These are phyloP conservation scores for Boletus speciosus DNA, from an alignment of 768 basidiomycete genomes.

Conservation along the genomic window DNA sequence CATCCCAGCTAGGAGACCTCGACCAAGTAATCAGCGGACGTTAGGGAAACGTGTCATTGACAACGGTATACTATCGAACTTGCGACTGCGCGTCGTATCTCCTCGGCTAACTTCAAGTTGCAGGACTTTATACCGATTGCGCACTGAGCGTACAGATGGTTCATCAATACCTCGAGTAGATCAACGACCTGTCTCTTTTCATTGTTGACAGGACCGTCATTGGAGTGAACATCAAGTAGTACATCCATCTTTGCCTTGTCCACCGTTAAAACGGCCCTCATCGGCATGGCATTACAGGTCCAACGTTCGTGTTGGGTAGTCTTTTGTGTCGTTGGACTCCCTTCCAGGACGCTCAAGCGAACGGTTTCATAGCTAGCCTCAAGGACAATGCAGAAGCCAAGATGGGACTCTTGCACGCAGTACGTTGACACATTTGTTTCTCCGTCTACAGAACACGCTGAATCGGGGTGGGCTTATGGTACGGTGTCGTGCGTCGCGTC, in stretches of 20 bases:
- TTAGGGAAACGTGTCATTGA: too few species aligned
- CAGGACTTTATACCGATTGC: too few species aligned
- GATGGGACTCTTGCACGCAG: slow-evolving; percentile 41
- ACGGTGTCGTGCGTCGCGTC: background rate
- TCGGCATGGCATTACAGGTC: slow-evolving; percentile 48
- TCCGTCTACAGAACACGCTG: background rate
- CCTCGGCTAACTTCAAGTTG: too few species aligned
- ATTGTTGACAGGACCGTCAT: too few species aligned
- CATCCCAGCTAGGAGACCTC: too few species aligned
- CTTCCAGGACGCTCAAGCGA: slow-evolving; percentile 45
- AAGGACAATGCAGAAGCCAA: slow-evolving; percentile 37
- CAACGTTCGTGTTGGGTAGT: background rate
- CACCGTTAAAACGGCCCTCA: slow-evolving; percentile 40
- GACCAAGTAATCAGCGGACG: too few species aligned
- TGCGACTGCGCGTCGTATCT: too few species aligned
- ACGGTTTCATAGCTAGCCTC: slow-evolving; percentile 42
- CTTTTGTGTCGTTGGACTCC: background rate
- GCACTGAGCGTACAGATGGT: too few species aligned
- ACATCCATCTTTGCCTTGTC: slow-evolving; percentile 37
- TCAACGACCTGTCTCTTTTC: too few species aligned
- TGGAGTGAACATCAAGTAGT: too few species aligned
- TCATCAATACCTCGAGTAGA: too few species aligned
- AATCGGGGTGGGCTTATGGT: slow-evolving; percentile 32
- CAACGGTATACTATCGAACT: too few species aligned
- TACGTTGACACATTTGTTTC: slow-evolving; percentile 32